phyloP scores from a whole-genome alignment of 2,329 filamentous ascomycete species.

The Fusarium dimerum region DNA sequence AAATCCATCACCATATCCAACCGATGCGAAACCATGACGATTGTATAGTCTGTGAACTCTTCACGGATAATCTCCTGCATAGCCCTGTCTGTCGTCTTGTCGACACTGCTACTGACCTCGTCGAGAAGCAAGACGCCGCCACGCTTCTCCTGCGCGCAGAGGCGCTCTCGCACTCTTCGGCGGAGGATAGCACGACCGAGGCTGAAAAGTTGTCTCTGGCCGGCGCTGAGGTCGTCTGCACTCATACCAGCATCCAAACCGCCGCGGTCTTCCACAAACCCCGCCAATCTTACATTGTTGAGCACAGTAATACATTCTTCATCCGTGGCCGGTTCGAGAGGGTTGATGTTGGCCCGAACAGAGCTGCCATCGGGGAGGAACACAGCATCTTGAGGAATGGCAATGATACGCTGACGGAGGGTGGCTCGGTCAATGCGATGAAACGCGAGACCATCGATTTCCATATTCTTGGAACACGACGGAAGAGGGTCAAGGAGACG shows the following conservation, averaged over 20 bases:
- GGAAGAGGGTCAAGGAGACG: conserved; percentile 43
- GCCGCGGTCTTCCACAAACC: conserved; percentile 34
- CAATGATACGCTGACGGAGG: conserved; percentile 50
- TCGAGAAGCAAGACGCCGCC: conserved; percentile 41
- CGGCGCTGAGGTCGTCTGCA: conserved; percentile 53
- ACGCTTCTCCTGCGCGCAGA: conserved; percentile 11
- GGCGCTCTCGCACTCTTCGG: conserved; percentile 20
- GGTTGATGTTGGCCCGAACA: conserved; percentile 46
- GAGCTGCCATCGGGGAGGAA: conserved; percentile 49
- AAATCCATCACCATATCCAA: conserved; percentile 54
- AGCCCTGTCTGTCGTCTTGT: conserved; percentile 41
- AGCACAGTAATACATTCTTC: conserved; percentile 39
- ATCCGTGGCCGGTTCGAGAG: conserved; percentile 31
- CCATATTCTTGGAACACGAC: conserved; percentile 29
- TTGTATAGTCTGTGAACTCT: conserved; percentile 50
- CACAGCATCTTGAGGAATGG: conserved; percentile 55
- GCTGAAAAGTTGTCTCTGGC: conserved; percentile 66
- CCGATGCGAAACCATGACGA: conserved; percentile 51
- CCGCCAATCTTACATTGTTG: conserved; percentile 35
- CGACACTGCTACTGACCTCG: conserved; percentile 45
- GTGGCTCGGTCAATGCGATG: conserved; percentile 39
- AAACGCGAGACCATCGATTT: conserved; percentile 45
- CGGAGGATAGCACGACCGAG: conserved; percentile 60
- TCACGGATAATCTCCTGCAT: conserved; percentile 43
- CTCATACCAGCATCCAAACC: conserved; percentile 42